Conservation (phyloP, 441 rosid species). For the Daphne laureola region DNA sequence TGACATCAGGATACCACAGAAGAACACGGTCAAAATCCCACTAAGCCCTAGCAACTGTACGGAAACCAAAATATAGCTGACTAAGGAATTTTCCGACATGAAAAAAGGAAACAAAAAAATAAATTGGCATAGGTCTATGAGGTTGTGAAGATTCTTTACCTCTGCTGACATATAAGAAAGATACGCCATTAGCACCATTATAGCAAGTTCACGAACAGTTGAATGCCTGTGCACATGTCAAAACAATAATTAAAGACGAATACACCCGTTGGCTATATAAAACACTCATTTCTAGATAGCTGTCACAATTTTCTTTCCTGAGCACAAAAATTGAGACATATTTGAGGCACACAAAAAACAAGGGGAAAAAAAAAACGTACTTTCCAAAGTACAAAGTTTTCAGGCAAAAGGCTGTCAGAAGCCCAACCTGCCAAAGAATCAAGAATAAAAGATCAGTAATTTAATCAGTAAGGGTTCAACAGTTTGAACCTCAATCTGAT, state of each 20-base stretch:
- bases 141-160: conserved; percentile 27
- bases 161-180: conserved; percentile 87
- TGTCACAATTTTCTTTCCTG: too few species aligned
- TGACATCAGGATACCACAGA: conserved; percentile 83
- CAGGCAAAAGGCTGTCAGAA: conserved; percentile 55
- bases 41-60: conserved; percentile 72
- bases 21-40: conserved; percentile 88
- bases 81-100: too few species aligned
- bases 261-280: too few species aligned
- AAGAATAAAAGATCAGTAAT: background rate
- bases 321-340: too few species aligned
- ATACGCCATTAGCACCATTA: conserved; percentile 84
- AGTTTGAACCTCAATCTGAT: too few species aligned
- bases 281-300: too few species aligned
- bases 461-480: too few species aligned
- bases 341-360: too few species aligned
- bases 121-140: too few species aligned
- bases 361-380: conserved; percentile 26
- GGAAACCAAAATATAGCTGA: background rate
- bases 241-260: background rate
- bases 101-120: too few species aligned
- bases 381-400: conserved; percentile 64
- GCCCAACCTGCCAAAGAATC: conserved; percentile 49
- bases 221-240: conserved; percentile 50
- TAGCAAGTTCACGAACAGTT: conserved; percentile 60